phyloP scores from a whole-genome alignment of 805 yeast genomes.

The Clavispora phyllophila region DNA sequence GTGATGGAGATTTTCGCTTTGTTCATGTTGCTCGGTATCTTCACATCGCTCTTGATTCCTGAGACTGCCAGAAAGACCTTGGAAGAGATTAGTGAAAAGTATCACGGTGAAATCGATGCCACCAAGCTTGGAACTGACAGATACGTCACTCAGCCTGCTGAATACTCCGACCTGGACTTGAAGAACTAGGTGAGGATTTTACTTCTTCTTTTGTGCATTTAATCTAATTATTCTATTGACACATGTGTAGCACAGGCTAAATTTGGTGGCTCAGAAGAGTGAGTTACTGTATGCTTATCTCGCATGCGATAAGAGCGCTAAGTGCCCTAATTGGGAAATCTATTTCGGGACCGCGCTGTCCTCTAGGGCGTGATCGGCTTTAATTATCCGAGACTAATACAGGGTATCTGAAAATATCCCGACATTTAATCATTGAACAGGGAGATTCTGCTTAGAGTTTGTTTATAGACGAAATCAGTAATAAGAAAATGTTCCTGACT shows the following conservation, averaged over 20 bases:
- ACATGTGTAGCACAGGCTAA: neutral
- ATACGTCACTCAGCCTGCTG: conserved; percentile 28
- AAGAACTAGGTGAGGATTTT: conserved; percentile 13
- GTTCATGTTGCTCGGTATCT: conserved; percentile 80
- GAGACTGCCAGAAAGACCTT: conserved; percentile 90
- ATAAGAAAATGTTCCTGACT: too few species aligned
- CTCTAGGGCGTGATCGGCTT: too few species aligned
- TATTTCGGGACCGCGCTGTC: too few species aligned
- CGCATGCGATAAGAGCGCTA: too few species aligned
- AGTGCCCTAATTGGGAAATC: too few species aligned
- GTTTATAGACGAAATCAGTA: too few species aligned
- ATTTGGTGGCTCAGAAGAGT: too few species aligned
- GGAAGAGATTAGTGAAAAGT: conserved; percentile 75
- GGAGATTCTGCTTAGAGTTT: too few species aligned
- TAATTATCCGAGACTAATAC: too few species aligned
- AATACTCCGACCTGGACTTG: conserved; percentile 33
- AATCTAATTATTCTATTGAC: neutral
- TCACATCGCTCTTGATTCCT: conserved; percentile 65
- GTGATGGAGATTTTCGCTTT: conserved; percentile 92
- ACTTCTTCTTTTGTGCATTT: neutral
- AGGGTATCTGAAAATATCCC: too few species aligned
- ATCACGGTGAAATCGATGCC: conserved; percentile 70
- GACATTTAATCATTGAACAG: too few species aligned
- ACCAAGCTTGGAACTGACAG: conserved; percentile 38
- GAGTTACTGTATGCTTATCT: too few species aligned